Base-by-base conservation (phyloP, 305 asterid species). In the Ajuga reptans region DNA sequence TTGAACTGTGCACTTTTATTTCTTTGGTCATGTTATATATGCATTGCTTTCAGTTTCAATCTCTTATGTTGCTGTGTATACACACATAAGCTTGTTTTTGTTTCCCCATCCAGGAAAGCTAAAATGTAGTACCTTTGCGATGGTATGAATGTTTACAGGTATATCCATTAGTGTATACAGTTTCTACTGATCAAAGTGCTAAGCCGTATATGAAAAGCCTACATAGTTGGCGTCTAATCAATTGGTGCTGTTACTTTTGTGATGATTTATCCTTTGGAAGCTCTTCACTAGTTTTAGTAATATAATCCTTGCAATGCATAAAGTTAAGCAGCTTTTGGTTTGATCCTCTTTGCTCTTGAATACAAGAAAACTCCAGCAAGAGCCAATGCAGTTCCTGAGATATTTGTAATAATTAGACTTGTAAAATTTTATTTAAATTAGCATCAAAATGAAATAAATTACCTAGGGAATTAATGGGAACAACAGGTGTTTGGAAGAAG, bases 291-390 rank as follows among this genome's bases (percentile, higher is more conserved):
- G n/a, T n/a, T n/a, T 16, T 24, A 6, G 15, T 18, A 54, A 43
- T 11, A 5, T 42, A 11, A 12, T 1, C 11, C 6, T 8, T 12
- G 5, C 16, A 29, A 31, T 27, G 8, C 45, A 45, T 3, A n/a
- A 39, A 57, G 31, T 86, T 78, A 83, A 12, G 73, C 79, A 71
- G 73, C 79, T 73, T 87, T 90, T 17, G 85, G 81, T 67, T 85
- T 84, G 29, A 87, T 85, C 73, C 83, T 84, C 88, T 89, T 91
- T 18, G 88, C 90, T 72, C 79, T 86, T 10, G 95, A 84, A 77
- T 85, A 91, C 49, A 87, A 78, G 77, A 81, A 87, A 36, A 91
- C 98, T 75, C 96, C 95, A 74, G 81, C 88, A 50, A 91, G 89
- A 72, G 98, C 98, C 76, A 91, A 15, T n/a, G 77, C 89, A 76